phyloP scores from a whole-genome alignment of 352 stramenopile genomes.

The Pythium insidiosum region DNA sequence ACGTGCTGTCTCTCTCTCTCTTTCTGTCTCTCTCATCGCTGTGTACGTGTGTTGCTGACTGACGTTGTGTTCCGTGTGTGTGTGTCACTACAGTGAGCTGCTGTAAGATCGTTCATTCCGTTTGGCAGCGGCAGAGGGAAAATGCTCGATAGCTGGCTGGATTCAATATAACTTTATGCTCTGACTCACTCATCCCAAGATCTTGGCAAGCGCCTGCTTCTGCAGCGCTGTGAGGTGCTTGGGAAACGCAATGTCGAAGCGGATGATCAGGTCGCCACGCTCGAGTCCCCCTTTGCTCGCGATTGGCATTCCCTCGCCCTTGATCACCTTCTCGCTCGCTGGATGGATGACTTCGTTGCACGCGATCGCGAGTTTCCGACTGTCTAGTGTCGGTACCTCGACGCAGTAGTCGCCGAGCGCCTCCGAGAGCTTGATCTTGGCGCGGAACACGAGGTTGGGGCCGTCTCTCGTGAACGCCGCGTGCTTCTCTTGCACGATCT shows the following conservation, averaged over 20 bases:
- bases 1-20: conserved; percentile 64
- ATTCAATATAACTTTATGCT: too few species aligned
- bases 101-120: conserved; percentile 29
- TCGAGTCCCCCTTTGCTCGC: conserved; percentile 31
- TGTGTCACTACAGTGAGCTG: conserved; percentile 47
- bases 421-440: conserved; percentile 93
- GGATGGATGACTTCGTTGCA: conserved; percentile 91
- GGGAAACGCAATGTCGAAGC: conserved; percentile 95
- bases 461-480: conserved; percentile 86
- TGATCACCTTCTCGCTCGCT: conserved; percentile 86
- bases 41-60: conserved; percentile 4
- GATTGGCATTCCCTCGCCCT: conserved; percentile 94
- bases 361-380: conserved; percentile 88
- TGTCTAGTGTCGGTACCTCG: conserved; percentile 94
- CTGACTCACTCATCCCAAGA: conserved; percentile 34
- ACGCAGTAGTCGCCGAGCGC: conserved; percentile 92
- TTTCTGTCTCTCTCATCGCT: neutral
- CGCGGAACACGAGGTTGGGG: conserved; percentile 89
- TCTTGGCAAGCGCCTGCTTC: conserved; percentile 82
- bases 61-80: conserved; percentile 9
- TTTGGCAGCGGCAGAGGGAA: neutral
- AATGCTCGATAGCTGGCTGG: too few species aligned
- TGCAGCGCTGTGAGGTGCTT: conserved; percentile 90
- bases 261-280: conserved; percentile 92
- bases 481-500: conserved; percentile 83